Percentiles rank a stretch among this genome's conserved stretches.
phyloP scores from a whole-genome alignment of 164 flowering plant species.

The Kingdonia uniflora region DNA sequence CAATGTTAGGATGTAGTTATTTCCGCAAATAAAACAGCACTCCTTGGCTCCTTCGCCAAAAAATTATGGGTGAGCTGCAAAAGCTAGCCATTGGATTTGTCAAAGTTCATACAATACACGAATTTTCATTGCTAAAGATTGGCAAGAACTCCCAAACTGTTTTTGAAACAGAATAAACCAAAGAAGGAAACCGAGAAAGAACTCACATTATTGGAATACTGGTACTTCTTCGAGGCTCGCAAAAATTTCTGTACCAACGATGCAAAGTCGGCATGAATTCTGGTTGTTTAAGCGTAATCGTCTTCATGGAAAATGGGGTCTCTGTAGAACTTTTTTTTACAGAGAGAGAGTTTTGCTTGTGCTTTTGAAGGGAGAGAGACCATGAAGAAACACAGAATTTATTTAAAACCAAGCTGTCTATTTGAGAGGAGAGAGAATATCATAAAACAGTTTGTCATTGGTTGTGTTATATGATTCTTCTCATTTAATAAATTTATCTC shows the following conservation, averaged over 20 bases:
- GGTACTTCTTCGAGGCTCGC: slow-evolving; percentile 5
- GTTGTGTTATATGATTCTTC: too few relatives aligned
- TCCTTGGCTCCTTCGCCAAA: too few relatives aligned
- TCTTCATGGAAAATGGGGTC: slow-evolving; percentile 12
- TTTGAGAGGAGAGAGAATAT: too few relatives aligned
- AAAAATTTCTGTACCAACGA: slow-evolving; percentile 6
- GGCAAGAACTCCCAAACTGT: too few relatives aligned
- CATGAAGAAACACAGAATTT: background rate
- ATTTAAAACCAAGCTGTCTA: background rate
- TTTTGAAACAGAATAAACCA: too few relatives aligned
- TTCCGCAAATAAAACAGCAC: background rate
- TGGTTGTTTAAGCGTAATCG: slow-evolving; percentile 13
- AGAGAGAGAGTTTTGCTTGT: too few relatives aligned
- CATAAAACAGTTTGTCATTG: too few relatives aligned
- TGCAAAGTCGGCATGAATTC: slow-evolving; percentile 3
- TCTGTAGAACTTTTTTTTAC: background rate
- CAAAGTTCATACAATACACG: too few relatives aligned
- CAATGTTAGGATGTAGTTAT: background rate
- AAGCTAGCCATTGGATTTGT: too few relatives aligned
- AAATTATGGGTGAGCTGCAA: too few relatives aligned
- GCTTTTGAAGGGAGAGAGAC: background rate
- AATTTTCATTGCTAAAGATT: too few relatives aligned
- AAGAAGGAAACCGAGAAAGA: background rate
- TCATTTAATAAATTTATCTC: background rate
- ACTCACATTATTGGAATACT: background rate